Evolutionary conservation across 768 basidiomycete genomes (phyloP), one percentile per base, ranked within the genome.

Genomic region (Leccinum disarticulatum): DNA sequence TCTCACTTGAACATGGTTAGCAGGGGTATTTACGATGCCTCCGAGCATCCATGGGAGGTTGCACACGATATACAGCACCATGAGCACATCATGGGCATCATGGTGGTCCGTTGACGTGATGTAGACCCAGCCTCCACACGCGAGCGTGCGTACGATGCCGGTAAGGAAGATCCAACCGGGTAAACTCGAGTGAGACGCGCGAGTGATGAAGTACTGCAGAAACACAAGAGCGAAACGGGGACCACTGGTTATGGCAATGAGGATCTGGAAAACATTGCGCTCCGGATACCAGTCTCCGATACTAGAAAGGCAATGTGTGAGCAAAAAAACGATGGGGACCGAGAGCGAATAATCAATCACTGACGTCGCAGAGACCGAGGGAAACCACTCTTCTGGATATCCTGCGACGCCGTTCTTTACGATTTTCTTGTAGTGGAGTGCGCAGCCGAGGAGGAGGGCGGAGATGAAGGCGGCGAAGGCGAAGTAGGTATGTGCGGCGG

Each of bases 231-330:
- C 81, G 57, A 93, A 86, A 3, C 93, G 86, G 0, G 91, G 91
- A n/a, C 89, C 91, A 52, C 92, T 86, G 33, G 90, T 91, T 30
- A 95, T 70, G 17, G 93, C 94, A 64, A 96, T 95, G 50, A 95
- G 77, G 36, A 95, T 83, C 63, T 96, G 94, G 66, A 94, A 95
- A 43, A 92, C 70, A 61, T 86, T 91, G 46, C 90, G 80, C 64
- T 95, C 91, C 36, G 91, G 92, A 62, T 88, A 91, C 88, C 91
- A 93, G 76, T 96, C 93, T 3, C 94, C 93, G 56, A 95, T 90
- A 6, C 91, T 94, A 47, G 35, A n/a, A 17, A 9, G 17, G 59
- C 13, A n/a, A 43, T 2, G 25, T 27, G 43, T 67, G 33, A 67
- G 46, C 27, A 5, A 55, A n/a, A 19, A 15, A 11, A 53, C 9